Conservation (phyloP, 306 rosid species). For the Prunus kanzakura region DNA sequence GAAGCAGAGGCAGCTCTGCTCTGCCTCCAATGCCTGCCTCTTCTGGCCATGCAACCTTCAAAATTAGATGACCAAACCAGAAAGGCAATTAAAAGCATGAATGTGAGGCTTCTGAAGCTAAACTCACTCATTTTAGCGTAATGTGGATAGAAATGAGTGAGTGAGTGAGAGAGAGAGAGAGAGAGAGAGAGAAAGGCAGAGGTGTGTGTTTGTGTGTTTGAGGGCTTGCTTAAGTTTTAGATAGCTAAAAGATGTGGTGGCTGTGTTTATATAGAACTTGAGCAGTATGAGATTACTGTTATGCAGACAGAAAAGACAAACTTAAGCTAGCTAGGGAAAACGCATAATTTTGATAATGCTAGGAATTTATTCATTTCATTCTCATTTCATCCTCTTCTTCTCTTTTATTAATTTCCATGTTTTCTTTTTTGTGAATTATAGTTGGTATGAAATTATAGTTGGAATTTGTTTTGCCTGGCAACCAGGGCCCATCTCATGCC, state of each 20-base stretch:
- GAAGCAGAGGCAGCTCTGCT: conserved; percentile 45
- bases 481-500: conserved; percentile 32
- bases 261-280: conserved; percentile 47
- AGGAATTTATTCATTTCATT: conserved; percentile 35
- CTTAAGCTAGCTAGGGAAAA: conserved; percentile 5
- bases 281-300: conserved; percentile 24
- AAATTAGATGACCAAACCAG: conserved; percentile 70
- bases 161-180: conserved; percentile 9
- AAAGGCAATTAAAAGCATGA: conserved; percentile 44
- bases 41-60: conserved; percentile 83
- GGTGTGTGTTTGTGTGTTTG: background rate
- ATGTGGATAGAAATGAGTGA: conserved; percentile 5
- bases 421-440: conserved; percentile 48
- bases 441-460: conserved; percentile 47
- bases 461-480: conserved; percentile 31
- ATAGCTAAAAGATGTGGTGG: conserved; percentile 26
- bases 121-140: conserved; percentile 56
- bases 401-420: conserved; percentile 28
- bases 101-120: conserved; percentile 55
- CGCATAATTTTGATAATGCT: background rate
- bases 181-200: background rate
- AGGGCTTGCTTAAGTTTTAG: conserved; percentile 7
- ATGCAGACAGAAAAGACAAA: conserved; percentile 15
- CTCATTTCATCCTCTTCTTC: conserved; percentile 10
- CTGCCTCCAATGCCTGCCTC: conserved; percentile 79